Conservation (phyloP, 805 yeast genomes). For the Ascoidea rubescens region DNA sequence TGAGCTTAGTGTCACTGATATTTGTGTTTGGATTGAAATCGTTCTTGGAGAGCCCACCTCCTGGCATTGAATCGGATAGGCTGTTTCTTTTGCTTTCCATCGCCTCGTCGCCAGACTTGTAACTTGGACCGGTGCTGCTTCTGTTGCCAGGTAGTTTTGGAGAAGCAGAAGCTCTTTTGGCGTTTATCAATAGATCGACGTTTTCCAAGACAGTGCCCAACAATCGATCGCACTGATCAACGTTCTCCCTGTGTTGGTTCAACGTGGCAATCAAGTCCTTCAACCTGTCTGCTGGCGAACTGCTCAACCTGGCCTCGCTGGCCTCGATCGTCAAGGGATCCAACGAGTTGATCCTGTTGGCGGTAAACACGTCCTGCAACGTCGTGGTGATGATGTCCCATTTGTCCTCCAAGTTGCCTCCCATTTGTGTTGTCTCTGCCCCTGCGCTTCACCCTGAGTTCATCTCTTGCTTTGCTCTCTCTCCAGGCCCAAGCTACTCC, state of each 20-base stretch:
- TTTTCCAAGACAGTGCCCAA: slow-evolving; percentile 29
- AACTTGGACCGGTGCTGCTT: slow-evolving; percentile 12
- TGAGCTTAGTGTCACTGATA: background rate
- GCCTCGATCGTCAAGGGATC: slow-evolving; percentile 18
- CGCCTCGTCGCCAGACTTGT: background rate
- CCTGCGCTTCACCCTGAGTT: background rate
- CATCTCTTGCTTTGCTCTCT: too few species aligned
- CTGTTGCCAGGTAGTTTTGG: background rate
- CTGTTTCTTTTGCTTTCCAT: slow-evolving; percentile 1
- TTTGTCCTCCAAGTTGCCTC: slow-evolving; percentile 32
- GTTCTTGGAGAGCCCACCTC: slow-evolving; percentile 6
- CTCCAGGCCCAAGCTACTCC: too few species aligned
- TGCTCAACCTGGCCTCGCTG: slow-evolving; percentile 18
- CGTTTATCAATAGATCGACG: slow-evolving; percentile 27
- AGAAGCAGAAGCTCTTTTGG: slow-evolving; percentile 7
- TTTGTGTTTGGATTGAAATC: background rate
- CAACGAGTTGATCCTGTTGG: slow-evolving; percentile 40
- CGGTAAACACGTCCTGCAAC: slow-evolving; percentile 52
- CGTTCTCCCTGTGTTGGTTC: slow-evolving; percentile 39
- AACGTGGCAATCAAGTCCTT: slow-evolving; percentile 25
- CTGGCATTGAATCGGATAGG: background rate
- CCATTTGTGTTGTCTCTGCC: background rate
- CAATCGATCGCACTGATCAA: slow-evolving; percentile 34
- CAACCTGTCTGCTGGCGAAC: slow-evolving; percentile 24
- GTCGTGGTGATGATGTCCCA: slow-evolving; percentile 61